Conservation (phyloP, 306 rosid genomes). For the Urtica urens region DNA sequence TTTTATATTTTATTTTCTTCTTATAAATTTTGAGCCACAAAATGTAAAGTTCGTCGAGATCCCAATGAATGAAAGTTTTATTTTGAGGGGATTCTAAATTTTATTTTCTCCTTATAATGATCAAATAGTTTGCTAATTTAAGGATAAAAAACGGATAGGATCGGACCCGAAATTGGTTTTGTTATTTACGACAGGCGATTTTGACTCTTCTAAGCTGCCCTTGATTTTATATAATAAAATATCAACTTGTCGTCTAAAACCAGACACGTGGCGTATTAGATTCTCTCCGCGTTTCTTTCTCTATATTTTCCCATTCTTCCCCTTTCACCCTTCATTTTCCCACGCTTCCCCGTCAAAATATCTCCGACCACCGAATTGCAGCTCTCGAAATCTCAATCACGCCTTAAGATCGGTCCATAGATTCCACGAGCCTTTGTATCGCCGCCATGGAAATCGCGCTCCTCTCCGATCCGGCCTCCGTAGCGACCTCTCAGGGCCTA, state of each 20-base stretch:
- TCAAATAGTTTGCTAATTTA: too few relatives aligned
- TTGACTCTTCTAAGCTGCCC: not conserved
- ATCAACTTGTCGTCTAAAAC: too few relatives aligned
- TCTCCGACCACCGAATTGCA: not conserved
- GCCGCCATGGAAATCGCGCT: conserved; percentile 34
- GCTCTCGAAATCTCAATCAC: too few relatives aligned
- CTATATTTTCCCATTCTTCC: not conserved
- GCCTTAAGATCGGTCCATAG: not conserved
- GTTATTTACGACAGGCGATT: not conserved
- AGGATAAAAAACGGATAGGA: too few relatives aligned
- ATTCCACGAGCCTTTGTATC: not conserved
- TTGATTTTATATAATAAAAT: not conserved
- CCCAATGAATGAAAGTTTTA: too few relatives aligned
- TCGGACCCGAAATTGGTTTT: too few relatives aligned
- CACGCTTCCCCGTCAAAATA: conserved; percentile 12
- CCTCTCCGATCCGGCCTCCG: conserved; percentile 37
- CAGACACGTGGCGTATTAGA: conserved; percentile 1
- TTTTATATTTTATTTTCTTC: too few relatives aligned
- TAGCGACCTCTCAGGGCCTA: conserved; percentile 32
- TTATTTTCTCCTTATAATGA: too few relatives aligned
- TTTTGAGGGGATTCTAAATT: too few relatives aligned
- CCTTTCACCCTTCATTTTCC: conserved; percentile 1
- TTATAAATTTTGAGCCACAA: too few relatives aligned
- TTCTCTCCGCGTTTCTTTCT: not conserved
- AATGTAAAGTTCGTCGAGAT: too few relatives aligned